Base-by-base conservation (phyloP, 1,284 basidiomycete species). In the Inonotus hispidus region DNA sequence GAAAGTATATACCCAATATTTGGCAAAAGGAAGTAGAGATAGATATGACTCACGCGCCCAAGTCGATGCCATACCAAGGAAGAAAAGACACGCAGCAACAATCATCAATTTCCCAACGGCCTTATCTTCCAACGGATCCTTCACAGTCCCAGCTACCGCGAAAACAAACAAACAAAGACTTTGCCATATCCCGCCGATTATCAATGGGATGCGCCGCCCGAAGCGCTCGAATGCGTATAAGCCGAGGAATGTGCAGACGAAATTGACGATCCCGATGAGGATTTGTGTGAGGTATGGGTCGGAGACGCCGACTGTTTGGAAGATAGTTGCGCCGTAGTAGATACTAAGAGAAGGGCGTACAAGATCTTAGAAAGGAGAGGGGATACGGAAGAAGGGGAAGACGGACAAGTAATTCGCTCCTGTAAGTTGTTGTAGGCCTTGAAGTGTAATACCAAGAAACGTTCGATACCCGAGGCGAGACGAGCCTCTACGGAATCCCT, bases 101-200 rank as follows among this genome's bases (percentile, higher is more conserved):
- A 92, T 91, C 82, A 92, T 87, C 25, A 90, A 71, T 67, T 79
- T 81, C 37, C 85, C 87, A 50, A 84, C 82, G 13, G 67, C 69
- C 38, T 76, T 62, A 67, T 84, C 75, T 1, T 66, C 70, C 56
- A 68, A 69, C 0, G 88, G 86, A 64, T 85, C 76, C 62, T 81
- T 80, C 0, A 82, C 84, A 1, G 85, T 88, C 27, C 89, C 90
- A 1, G 87, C 89, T 5, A 84, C 80, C 0, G 88, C 89, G 68
- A 89, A 92, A 23, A 90, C 82, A 68, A 92, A 86, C n/a, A 93
- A 76, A 89, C 90, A 92, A 8, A 75, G 72, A 0, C 82, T 79
- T 69, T 92, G 88, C 89, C 90, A 90, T 1, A 88, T 59, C 7
- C 86, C 87, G 27, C 88, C 88, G 49, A 82, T 66, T 58, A 90